Evolutionary conservation across 2,329 filamentous ascomycete species (phyloP), one percentile per base, ranked within the genome.

Genomic region (Fusarium equiseti): DNA sequence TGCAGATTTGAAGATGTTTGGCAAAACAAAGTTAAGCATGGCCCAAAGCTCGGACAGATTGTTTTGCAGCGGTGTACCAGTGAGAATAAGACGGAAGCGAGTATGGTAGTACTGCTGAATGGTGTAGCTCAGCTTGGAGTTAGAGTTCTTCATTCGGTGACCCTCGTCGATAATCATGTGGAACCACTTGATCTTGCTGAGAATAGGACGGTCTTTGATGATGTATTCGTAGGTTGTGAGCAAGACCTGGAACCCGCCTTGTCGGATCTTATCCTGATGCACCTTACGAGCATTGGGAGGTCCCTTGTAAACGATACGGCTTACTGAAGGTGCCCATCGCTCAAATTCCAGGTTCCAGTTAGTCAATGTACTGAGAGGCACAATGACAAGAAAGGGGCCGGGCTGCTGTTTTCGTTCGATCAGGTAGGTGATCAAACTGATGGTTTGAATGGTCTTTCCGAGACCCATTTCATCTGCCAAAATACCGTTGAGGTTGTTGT

Each of bases 91-190:
- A 75, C 96, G 93, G 85, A 96, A 99, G 16, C 95, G 91, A 31
- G 95, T 98, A 76, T 88, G 91, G 83, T 99, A 99, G 85, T 98
- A 98, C 68, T 94, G 90, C 40, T 95, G 95, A 71, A 99, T 93
- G 7, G 96, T 98, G 72, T 91, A 94, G 81, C 94, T 98, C 74
- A 99, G 87, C 83, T 99, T 99, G 12, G 96, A 99, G 75, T 96
- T 91, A 31, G 93, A 88, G 82, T 99, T 99, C 88, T 99, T 99
- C 96, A 99, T 99, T 80, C 96, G 94, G 81, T 99, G 96, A 83
- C 96, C 96, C 85, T 99, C 96, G 77, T 99, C 96, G 73, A 99
- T 96, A 76, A 99, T 98, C 96, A 99, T 98, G 83, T 99, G 96
- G 76, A 98, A 92, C 96, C 96, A 99, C 83, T 98, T 98, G 83